Base-by-base conservation (phyloP, 768 basidiomycete species). In the Pholiota molesta region DNA sequence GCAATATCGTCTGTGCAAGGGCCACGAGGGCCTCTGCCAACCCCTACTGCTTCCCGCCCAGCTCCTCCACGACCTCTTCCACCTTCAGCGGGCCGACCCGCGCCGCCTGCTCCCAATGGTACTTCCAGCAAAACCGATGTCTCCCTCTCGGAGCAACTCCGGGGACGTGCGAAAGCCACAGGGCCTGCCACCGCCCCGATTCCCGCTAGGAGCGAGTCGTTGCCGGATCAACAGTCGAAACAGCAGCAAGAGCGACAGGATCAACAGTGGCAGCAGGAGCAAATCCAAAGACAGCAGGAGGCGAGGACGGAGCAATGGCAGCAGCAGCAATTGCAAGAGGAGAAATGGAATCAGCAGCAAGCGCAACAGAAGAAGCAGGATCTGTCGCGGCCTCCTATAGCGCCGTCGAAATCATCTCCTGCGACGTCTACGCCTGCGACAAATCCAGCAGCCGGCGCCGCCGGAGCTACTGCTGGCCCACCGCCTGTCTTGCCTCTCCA, bases 401-500 rank as follows among this genome's bases (percentile, higher is more conserved):
- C 73, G 1, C 77, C 81, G 61, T 69, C 78, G 64, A 77, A 78
- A 71, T 75, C 77, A 66, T 65, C 75, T 1, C 85, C 86, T n/a
- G 83, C 86, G 23, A 81, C 72, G 23, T 65, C 75, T 5, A 71
- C 70, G 14, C 80, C 85, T 14, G 78, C 73, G 14, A 71, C 83
- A 3, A 80, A 83, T 17, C 79, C 83, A 19, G 80, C 74, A 1
- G 45, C 71, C 13, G 84, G 80, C 2, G 70, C 83, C 13, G 82
- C 84, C 52, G 86, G 83, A 14, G 75, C 84, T 3, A 75, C 80
- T 4, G 78, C 73, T 33, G 86, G 84, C 0, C 83, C 89, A 2
- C 83, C 86, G 0, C 79, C 84, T 1, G 86, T 94, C 35, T 88
- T 92, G 68, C 92, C 92, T 0, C 75, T 95, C 61, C 91, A 92